Percentiles rank a stretch among this genome's conserved stretches.
phyloP scores from a whole-genome alignment of 768 basidiomycete species.

The Psilocybe azurescens region DNA sequence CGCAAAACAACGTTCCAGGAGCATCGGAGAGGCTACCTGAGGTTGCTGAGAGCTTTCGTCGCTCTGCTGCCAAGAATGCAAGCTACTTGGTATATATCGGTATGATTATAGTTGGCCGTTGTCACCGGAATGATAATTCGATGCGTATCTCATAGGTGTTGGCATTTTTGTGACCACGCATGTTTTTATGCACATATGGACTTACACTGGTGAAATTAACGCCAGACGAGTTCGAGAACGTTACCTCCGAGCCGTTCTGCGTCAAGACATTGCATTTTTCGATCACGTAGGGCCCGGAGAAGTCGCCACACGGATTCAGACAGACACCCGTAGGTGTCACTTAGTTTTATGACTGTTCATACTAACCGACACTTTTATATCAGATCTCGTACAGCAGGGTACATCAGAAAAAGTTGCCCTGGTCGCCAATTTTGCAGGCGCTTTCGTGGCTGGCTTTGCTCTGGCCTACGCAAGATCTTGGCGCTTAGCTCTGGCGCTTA shows the following conservation, averaged over 20 bases:
- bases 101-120: conserved; percentile 28
- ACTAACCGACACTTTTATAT: neutral
- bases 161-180: conserved; percentile 77
- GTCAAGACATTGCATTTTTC: conserved; percentile 88
- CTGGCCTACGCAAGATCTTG: conserved; percentile 70
- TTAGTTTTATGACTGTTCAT: conserved; percentile 3
- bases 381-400: conserved; percentile 88
- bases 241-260: conserved; percentile 78
- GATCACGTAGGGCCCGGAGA: conserved; percentile 92
- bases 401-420: conserved; percentile 87
- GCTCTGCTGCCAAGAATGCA: conserved; percentile 57
- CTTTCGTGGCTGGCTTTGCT: conserved; percentile 81
- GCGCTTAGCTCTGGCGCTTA: conserved; percentile 83
- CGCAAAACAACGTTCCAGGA: neutral
- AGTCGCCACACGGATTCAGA: conserved; percentile 89
- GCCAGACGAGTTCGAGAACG: conserved; percentile 84
- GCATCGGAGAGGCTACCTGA: conserved; percentile 30
- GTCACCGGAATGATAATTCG: neutral
- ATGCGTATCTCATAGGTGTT: conserved; percentile 48
- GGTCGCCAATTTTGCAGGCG: conserved; percentile 59
- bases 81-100: conserved; percentile 70
- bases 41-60: conserved; percentile 52
- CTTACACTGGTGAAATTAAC: conserved; percentile 77
- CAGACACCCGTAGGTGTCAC: conserved; percentile 70
- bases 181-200: conserved; percentile 69